Base-by-base conservation (phyloP, 495 filamentous ascomycete genomes). In the Trichoderma asperelloides region DNA sequence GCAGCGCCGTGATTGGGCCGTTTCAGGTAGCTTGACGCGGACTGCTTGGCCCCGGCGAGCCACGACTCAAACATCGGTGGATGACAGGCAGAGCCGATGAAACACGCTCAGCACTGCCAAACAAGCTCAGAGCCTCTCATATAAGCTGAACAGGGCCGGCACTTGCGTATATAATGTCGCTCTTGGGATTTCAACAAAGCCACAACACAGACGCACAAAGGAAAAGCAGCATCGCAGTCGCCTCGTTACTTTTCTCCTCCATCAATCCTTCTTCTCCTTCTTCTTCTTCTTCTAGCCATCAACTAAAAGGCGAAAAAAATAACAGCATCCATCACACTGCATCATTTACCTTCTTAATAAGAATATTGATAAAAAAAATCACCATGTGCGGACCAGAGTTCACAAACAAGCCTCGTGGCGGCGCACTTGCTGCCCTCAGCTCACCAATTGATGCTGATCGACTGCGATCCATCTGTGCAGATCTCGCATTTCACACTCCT, bases 361-460 rank as follows among this genome's bases (percentile, higher is more conserved):
- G 6, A 12, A 28, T 18, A 60, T 16, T 39, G 5, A 16, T 39
- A 33, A 16, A 8, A 67, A 9, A 41, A 0, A 30, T 15, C 21
- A 74, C 65, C 27, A 78, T 78, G 76, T 78, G 76, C 62, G 73
- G 74, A 25, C 68, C 66, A 1, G 64, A 71, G 23, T 69, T 71
- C 9, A 73, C 75, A 55, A 39, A 65, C 30, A 67, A 65, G 43
- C 74, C 74, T 18, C 67, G 67, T 3, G 73, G 74, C 43, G 76
- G 76, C 13, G 76, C 74, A 27, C 66, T 78, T 25, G 76, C 74
- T 33, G 73, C 74, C 0, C 67, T 78, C 21, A 71, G 63, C 57
- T 68, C 68, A 21, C 68, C 71, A 37, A 71, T 18, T 27, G 57
- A 40, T 23, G 51, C 65, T 0, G 64, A 63, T 4, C 67, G 66